These are phyloP conservation scores for Vaccinium myrtillus DNA, from an alignment of 148 eudicot genomes.

Conservation along the genomic window DNA sequence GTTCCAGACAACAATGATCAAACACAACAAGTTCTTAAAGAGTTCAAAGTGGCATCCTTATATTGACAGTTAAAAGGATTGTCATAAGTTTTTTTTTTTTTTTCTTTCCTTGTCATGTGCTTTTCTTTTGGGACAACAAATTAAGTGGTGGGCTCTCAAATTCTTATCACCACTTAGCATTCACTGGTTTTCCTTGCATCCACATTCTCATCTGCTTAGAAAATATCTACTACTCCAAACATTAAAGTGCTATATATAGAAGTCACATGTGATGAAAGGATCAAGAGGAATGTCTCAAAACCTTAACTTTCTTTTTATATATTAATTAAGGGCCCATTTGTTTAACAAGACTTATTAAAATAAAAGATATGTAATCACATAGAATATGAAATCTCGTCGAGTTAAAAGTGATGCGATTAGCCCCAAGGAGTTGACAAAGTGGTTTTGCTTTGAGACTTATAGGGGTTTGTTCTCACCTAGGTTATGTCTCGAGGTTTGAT, in stretches of 20 bases:
- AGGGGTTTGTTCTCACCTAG: too few species aligned
- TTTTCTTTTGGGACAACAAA: background rate
- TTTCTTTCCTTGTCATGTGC: background rate
- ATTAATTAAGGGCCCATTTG: too few species aligned
- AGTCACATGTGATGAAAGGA: background rate
- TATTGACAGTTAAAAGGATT: slow-evolving; percentile 5
- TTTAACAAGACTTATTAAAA: too few species aligned
- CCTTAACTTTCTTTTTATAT: background rate
- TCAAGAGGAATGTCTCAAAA: background rate
- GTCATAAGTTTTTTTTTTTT: background rate
- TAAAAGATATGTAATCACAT: too few species aligned
- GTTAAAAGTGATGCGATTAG: too few species aligned
- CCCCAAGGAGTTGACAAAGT: too few species aligned
- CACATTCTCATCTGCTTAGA: background rate
- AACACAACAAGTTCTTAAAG: slow-evolving; percentile 13
- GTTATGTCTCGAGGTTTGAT: too few species aligned
- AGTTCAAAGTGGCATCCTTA: background rate
- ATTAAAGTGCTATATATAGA: background rate
- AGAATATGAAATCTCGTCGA: too few species aligned
- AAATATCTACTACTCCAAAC: background rate
- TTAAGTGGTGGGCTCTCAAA: background rate
- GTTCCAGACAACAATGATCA: slow-evolving; percentile 10
- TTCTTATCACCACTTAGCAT: background rate
- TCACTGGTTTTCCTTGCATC: slow-evolving; percentile 6
- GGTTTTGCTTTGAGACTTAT: too few species aligned